Percentiles rank a stretch among this genome's conserved stretches.
phyloP scores from a whole-genome alignment of 2,329 filamentous ascomycete species.

The Paecilomyces dactylethromorphus region DNA sequence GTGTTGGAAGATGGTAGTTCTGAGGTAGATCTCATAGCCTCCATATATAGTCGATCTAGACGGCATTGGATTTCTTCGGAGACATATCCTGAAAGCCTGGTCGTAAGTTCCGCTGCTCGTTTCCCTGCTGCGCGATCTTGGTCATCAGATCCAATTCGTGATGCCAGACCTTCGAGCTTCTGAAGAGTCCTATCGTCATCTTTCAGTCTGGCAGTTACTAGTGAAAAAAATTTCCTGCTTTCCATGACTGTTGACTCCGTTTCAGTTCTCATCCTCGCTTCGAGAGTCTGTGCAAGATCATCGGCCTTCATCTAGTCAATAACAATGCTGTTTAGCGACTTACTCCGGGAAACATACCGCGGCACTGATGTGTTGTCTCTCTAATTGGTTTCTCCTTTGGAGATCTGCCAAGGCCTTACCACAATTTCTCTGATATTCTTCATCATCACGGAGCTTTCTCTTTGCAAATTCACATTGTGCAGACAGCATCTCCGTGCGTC shows the following conservation, averaged over 20 bases:
- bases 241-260: slow-evolving; percentile 24
- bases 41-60: slow-evolving; percentile 34
- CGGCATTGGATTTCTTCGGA: slow-evolving; percentile 32
- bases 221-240: slow-evolving; percentile 26
- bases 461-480: slow-evolving; percentile 25
- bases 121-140: slow-evolving; percentile 22
- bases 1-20: background rate
- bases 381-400: slow-evolving; percentile 27
- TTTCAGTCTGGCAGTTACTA: slow-evolving; percentile 26
- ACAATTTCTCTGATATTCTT: slow-evolving; percentile 15
- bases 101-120: slow-evolving; percentile 20
- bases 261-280: slow-evolving; percentile 20
- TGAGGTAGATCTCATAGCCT: slow-evolving; percentile 14
- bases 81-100: slow-evolving; percentile 22
- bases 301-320: slow-evolving; percentile 23
- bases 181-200: slow-evolving; percentile 29
- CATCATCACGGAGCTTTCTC: slow-evolving; percentile 16
- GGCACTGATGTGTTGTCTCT: slow-evolving; percentile 25
- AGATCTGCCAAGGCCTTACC: slow-evolving; percentile 21
- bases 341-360: slow-evolving; percentile 19
- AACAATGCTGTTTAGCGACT: background rate
- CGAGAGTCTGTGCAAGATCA: slow-evolving; percentile 28
- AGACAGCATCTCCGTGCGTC: slow-evolving; percentile 25
- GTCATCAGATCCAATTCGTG: slow-evolving; percentile 19
- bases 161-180: slow-evolving; percentile 21